Percentiles rank a stretch among this genome's conserved stretches.
These are phyloP conservation scores for Rosa rugosa DNA, from an alignment of 306 rosid genomes.

Conservation along the genomic window DNA sequence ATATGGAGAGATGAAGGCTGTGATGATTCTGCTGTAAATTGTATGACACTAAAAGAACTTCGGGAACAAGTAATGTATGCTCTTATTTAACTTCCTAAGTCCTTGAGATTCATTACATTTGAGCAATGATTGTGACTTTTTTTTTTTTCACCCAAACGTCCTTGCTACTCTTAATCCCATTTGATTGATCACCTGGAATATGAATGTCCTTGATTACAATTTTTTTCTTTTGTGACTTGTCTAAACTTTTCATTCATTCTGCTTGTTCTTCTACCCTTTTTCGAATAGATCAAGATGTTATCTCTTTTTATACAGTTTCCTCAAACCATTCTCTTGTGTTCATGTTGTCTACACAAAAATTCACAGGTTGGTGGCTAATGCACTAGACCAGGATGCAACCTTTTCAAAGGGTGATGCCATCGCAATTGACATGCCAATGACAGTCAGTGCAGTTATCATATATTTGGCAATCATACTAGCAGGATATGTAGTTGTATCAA, in stretches of 20 bases:
- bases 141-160: neutral
- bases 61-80: slow-evolving; percentile 75
- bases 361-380: slow-evolving; percentile 78
- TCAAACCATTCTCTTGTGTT: neutral
- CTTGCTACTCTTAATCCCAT: neutral
- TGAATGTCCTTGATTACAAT: neutral
- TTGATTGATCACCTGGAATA: neutral
- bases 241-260: neutral
- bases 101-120: neutral
- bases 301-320: neutral
- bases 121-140: neutral
- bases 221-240: neutral
- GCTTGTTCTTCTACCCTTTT: neutral
- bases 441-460: slow-evolving; percentile 68
- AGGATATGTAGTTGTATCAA: slow-evolving; percentile 81
- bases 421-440: slow-evolving; percentile 93
- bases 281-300: neutral
- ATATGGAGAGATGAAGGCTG: slow-evolving; percentile 79
- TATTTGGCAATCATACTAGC: slow-evolving; percentile 75
- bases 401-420: slow-evolving; percentile 87
- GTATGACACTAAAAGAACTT: slow-evolving; percentile 61
- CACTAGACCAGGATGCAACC: slow-evolving; percentile 41
- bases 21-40: slow-evolving; percentile 51
- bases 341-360: slow-evolving; percentile 25
- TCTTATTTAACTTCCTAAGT: neutral